Percentiles rank a stretch among this genome's conserved stretches.
phyloP scores from a whole-genome alignment of 2,329 filamentous ascomycete species.

The Fusarium sp. region DNA sequence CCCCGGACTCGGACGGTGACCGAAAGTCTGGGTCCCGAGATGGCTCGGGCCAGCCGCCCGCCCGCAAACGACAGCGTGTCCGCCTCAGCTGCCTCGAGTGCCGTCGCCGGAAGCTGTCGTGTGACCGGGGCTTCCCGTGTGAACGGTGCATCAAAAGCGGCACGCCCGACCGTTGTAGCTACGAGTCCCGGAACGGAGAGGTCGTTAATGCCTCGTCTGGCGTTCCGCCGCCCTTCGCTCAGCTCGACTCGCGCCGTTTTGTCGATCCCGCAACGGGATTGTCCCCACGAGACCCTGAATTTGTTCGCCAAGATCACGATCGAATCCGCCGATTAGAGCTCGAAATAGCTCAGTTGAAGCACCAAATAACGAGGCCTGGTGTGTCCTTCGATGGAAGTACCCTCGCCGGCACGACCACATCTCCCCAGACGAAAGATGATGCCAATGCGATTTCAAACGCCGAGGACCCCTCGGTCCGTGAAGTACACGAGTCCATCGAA shows the following conservation, averaged over 20 bases:
- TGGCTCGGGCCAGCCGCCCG: constrained; percentile 54
- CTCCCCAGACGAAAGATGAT: constrained; percentile 62
- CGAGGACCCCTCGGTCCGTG: constrained; percentile 52
- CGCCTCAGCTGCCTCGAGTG: constrained; percentile 72
- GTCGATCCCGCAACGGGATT: constrained; percentile 49
- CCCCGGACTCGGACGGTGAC: constrained; percentile 56
- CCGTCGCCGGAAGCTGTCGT: constrained; percentile 71
- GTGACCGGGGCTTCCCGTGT: constrained; percentile 72
- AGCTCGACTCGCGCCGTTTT: constrained; percentile 58
- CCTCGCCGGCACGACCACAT: constrained; percentile 59
- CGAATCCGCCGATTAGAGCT: constrained; percentile 71
- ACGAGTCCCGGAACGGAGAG: constrained; percentile 68
- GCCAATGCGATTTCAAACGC: constrained; percentile 50
- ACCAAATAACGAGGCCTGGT: constrained; percentile 61
- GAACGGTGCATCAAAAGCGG: constrained; percentile 73
- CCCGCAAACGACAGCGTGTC: constrained; percentile 71
- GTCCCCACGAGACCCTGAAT: constrained; percentile 54
- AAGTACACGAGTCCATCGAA: constrained; percentile 58
- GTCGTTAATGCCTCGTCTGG: constrained; percentile 63
- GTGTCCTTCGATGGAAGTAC: constrained; percentile 66
- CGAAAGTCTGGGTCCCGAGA: constrained; percentile 47
- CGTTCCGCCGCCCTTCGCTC: constrained; percentile 58
- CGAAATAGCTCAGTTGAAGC: constrained; percentile 70
- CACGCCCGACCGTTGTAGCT: constrained; percentile 70
- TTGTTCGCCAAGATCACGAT: constrained; percentile 65